Percentiles rank a stretch among this genome's conserved stretches.
Conservation (phyloP, 148 eudicot species). For the Vaccinium macrocarpon region DNA sequence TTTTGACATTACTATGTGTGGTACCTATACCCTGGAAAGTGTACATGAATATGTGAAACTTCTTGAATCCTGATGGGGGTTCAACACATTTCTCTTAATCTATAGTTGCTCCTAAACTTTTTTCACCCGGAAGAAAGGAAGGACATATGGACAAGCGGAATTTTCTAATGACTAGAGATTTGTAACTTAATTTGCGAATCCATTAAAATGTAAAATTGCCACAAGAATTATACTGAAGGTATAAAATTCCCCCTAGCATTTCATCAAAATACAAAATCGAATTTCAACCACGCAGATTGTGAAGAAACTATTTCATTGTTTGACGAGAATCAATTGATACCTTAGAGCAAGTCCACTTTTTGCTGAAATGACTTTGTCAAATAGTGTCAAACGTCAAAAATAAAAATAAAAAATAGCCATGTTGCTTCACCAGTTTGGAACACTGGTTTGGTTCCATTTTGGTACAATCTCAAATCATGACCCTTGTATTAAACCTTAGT, state of each 20-base stretch:
- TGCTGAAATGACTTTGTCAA: too few relatives aligned
- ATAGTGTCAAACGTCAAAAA: too few relatives aligned
- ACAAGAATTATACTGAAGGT: background rate
- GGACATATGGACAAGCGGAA: background rate
- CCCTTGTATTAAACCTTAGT: too few relatives aligned
- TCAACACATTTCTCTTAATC: background rate
- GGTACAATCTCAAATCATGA: too few relatives aligned
- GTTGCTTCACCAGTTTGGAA: too few relatives aligned
- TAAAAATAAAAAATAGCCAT: too few relatives aligned
- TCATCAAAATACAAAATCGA: background rate
- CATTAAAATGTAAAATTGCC: background rate
- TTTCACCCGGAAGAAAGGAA: background rate
- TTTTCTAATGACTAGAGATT: background rate
- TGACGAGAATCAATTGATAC: background rate
- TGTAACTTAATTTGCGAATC: background rate
- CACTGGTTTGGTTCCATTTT: too few relatives aligned
- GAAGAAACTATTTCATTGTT: background rate
- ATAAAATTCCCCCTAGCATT: background rate
- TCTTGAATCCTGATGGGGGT: background rate
- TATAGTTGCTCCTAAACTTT: background rate
- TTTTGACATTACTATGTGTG: conserved; percentile 1
- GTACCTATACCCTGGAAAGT: background rate
- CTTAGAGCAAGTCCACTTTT: background rate
- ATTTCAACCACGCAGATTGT: background rate
- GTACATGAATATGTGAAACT: background rate